Conservation (phyloP, 495 filamentous ascomycete genomes). For the Friedmanniomyces endolithicus region DNA sequence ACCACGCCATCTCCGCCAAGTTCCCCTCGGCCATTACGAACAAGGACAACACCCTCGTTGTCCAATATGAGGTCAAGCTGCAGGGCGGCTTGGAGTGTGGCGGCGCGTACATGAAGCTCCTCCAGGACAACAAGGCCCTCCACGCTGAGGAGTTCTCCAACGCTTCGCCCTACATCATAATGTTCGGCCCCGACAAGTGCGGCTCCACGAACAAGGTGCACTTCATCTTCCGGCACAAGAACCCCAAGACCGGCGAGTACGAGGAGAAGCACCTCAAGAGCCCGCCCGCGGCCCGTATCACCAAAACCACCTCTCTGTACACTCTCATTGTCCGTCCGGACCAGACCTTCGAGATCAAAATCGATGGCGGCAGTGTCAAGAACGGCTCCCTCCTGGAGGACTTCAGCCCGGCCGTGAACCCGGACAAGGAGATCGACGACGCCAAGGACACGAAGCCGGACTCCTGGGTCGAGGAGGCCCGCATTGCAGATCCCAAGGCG, state of each 20-base stretch:
- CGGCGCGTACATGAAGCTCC: constrained; percentile 98
- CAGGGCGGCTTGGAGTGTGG: constrained; percentile 97
- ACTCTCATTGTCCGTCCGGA: constrained; percentile 91
- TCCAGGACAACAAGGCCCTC: constrained; percentile 93
- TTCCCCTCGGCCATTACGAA: constrained; percentile 94
- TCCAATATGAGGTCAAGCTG: constrained; percentile 99
- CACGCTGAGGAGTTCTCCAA: constrained; percentile 98
- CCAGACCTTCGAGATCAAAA: constrained; percentile 83
- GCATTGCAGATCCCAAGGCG: constrained; percentile 84
- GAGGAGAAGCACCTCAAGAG: constrained; percentile 97
- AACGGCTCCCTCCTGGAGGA: constrained; percentile 88
- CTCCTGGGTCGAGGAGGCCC: constrained; percentile 86
- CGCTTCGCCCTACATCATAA: constrained; percentile 93
- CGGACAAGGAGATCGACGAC: constrained; percentile 91
- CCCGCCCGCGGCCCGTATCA: constrained; percentile 72
- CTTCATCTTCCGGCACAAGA: constrained; percentile 99
- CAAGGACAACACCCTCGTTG: constrained; percentile 90
- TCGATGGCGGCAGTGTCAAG: constrained; percentile 76
- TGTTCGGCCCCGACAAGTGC: constrained; percentile 99
- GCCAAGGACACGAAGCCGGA: constrained; percentile 88
- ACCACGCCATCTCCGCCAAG: constrained; percentile 99
- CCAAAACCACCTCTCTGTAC: constrained; percentile 86
- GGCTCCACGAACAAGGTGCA: constrained; percentile 99
- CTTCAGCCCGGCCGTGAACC: constrained; percentile 88
- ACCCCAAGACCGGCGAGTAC: constrained; percentile 98